A percentile compares a stretch with the other conserved stretches of the same genome.
Conservation (phyloP, 2,329 filamentous ascomycete genomes). For the Cryphonectria radicalis region DNA sequence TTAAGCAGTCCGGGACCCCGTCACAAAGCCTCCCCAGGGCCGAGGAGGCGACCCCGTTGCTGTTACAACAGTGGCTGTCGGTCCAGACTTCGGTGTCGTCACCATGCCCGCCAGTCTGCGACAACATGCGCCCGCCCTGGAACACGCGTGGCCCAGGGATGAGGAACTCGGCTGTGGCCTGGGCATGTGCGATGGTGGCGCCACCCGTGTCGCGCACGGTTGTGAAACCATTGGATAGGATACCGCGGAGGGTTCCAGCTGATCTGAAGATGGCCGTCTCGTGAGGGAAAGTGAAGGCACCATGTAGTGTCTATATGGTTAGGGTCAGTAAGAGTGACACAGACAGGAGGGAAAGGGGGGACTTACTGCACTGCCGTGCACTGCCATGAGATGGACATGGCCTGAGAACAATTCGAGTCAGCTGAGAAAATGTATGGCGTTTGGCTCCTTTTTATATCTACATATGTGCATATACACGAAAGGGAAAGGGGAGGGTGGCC, state of each 20-base stretch:
- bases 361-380: no score
- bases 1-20: conserved; percentile 58
- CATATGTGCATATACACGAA: no score
- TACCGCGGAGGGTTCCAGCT: not conserved
- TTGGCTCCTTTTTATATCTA: no score
- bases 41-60: conserved; percentile 32
- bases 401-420: no score
- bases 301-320: no score
- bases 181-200: conserved; percentile 56
- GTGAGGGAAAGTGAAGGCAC: no score
- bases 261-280: no score
- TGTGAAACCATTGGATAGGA: conserved; percentile 50
- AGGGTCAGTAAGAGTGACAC: no score
- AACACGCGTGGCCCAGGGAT: conserved; percentile 60
- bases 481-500: not conserved
- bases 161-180: conserved; percentile 56
- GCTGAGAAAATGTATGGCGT: no score
- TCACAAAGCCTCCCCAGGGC: conserved; percentile 52
- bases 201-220: conserved; percentile 62
- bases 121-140: conserved; percentile 57
- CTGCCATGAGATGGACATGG: no score
- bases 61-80: conserved; percentile 50
- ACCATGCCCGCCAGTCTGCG: conserved; percentile 62
- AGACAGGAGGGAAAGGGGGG: no score
- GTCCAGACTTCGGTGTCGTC: conserved; percentile 44